Base-by-base conservation (phyloP, 306 rosid genomes). In the Morella rubra region DNA sequence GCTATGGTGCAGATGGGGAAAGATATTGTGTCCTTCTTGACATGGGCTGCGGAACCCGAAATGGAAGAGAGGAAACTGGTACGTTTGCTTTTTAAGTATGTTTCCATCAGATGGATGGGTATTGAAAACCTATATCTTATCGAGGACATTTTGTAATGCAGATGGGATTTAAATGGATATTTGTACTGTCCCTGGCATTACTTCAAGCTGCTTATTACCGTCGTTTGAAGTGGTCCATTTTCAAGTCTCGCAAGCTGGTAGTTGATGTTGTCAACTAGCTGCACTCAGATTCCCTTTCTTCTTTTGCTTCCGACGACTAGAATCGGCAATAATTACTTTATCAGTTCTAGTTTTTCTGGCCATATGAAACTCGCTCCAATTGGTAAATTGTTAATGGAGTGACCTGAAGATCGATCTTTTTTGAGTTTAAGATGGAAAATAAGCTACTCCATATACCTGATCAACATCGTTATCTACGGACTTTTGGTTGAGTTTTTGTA, bases 101-200 rank as follows among this genome's bases (percentile, higher is more conserved):
- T 76, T 76, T 69, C 19, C 49, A 19, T 15, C 37, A 6, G 1
- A 67, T 22, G 44, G 59, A 49, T 32, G 49, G 69, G 24, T 40
- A 20, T 74, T 65, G 71, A 41, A 65, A 65, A 9, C 1, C 71
- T 9, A n/a, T 8, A 16, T 41, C 42, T 65, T 42, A 19, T 51
- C 9, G 59, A 27, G 41, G 47, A 5, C 40, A 5, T 71, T 51
- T 69, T 65, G 66, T 81, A 75, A 65, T 81, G 79, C 96, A 96
- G 99, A 96, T 96, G 99, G 99, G 99, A 75, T 96, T 96, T 80
- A 96, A 96, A 69, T 96, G 98, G 99, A 96, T 96, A 75, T 96
- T 96, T 62, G 96, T 96, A 59, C 89, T 96, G 24, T 91, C 99
- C 40, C 77, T 96, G 76, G 99, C 99, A 19, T 81, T 96, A 44